These are phyloP conservation scores for Jacaranda copaia DNA, from an alignment of 257 asterid genomes.

Conservation along the genomic window DNA sequence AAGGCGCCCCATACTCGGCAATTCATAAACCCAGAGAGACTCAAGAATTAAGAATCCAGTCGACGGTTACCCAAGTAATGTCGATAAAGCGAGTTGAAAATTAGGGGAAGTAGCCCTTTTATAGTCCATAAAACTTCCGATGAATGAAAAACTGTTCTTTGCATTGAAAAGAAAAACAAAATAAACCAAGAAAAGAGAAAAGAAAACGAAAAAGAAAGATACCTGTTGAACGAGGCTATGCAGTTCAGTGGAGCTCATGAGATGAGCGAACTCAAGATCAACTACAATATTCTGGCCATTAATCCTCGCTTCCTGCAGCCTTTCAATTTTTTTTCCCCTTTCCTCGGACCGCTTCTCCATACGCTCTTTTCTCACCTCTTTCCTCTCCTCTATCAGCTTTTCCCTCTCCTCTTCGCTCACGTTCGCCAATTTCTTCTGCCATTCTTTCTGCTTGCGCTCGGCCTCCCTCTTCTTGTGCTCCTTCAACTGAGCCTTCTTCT, in stretches of 20 bases:
- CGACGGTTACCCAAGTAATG: background rate
- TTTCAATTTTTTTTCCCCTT: constrained; percentile 66
- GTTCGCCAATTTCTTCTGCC: constrained; percentile 72
- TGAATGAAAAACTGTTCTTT: background rate
- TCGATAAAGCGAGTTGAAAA: background rate
- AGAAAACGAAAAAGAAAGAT: background rate
- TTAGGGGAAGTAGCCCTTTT: background rate
- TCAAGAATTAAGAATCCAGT: background rate
- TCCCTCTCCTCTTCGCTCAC: constrained; percentile 70
- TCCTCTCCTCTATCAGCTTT: constrained; percentile 62
- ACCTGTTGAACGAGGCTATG: constrained; percentile 97
- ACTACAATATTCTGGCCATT: constrained; percentile 80
- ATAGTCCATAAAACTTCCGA: background rate
- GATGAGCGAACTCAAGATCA: constrained; percentile 85
- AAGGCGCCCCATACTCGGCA: background rate
- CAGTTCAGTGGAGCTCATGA: constrained; percentile 74
- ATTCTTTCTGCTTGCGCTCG: constrained; percentile 83
- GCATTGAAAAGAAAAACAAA: background rate
- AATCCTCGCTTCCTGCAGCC: constrained; percentile 62
- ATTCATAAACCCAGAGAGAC: background rate
- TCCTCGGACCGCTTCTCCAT: constrained; percentile 72
- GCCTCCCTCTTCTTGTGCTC: constrained; percentile 74
- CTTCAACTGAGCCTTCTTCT: constrained; percentile 75
- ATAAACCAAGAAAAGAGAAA: background rate
- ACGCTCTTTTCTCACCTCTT: constrained; percentile 64